Conservation (phyloP, 2,329 filamentous ascomycete genomes). For the Epichloe typhina region DNA sequence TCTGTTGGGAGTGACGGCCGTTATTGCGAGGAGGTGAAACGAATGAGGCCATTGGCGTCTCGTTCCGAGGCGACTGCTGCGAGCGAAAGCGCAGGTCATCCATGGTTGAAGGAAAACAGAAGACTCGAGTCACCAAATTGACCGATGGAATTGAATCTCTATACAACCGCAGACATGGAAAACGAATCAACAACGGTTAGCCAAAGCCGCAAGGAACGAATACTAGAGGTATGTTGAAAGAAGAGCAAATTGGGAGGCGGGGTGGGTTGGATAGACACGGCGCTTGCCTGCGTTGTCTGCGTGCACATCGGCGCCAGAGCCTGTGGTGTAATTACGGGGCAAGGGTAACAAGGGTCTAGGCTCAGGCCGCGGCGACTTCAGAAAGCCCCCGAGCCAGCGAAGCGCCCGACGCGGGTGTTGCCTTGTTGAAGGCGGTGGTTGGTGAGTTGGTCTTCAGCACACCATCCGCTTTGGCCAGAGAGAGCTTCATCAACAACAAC, state of each 20-base stretch:
- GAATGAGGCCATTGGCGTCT: slow-evolving; percentile 60
- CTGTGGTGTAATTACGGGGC: slow-evolving; percentile 5
- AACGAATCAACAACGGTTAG: slow-evolving; percentile 20
- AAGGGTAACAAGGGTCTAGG: slow-evolving; percentile 7
- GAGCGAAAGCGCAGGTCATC: slow-evolving; percentile 69
- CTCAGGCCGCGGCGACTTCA: background rate
- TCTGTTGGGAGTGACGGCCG: slow-evolving; percentile 41
- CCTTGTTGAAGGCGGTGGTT: slow-evolving; percentile 6
- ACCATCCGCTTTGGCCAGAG: background rate
- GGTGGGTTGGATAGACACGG: slow-evolving; percentile 12
- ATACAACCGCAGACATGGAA: slow-evolving; percentile 24
- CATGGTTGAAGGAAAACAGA: slow-evolving; percentile 33
- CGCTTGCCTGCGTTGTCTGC: slow-evolving; percentile 11
- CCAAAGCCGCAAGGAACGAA: slow-evolving; percentile 10
- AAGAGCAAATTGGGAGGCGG: slow-evolving; percentile 18
- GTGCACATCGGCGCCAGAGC: background rate
- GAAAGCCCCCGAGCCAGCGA: background rate
- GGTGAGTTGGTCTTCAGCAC: background rate
- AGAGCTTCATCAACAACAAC: too few relatives aligned
- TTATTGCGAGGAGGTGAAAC: slow-evolving; percentile 62
- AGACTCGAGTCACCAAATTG: slow-evolving; percentile 27
- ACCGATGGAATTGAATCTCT: slow-evolving; percentile 17
- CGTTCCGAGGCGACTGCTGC: slow-evolving; percentile 66
- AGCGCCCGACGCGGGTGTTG: slow-evolving; percentile 2
- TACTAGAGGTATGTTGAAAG: slow-evolving; percentile 16